A percentile compares a stretch with the other conserved stretches of the same genome.
phyloP scores from a whole-genome alignment of 1,139 yeast species.

The Taphrina confusa region DNA sequence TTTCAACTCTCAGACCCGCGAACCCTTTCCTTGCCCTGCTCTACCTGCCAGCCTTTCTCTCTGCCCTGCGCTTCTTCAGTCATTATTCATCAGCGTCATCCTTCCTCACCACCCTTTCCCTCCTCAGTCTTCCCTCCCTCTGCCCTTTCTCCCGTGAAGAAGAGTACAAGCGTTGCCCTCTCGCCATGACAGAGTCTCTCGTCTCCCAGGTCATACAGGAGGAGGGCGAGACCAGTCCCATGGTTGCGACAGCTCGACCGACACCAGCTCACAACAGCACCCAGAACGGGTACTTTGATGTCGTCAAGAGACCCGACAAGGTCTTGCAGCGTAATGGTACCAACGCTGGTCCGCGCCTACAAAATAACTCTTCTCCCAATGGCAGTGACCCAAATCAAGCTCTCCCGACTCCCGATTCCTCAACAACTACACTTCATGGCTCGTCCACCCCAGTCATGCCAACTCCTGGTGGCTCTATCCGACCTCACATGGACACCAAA shows the following conservation, averaged over 20 bases:
- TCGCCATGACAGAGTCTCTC: conserved; percentile 14
- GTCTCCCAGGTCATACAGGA: conserved; percentile 12
- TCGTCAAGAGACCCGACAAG: conserved; percentile 3
- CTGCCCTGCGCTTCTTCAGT: background rate
- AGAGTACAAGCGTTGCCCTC: conserved; percentile 2
- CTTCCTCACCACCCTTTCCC: background rate
- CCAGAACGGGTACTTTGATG: conserved; percentile 12
- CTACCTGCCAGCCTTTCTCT: background rate
- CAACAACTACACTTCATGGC: conserved; percentile 6
- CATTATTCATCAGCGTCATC: background rate
- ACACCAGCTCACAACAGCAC: background rate
- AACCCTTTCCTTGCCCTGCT: no score
- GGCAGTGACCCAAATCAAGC: background rate
- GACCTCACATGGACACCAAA: background rate
- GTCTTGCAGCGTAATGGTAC: background rate
- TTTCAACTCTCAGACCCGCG: no score
- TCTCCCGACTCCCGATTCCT: background rate
- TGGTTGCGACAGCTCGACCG: background rate
- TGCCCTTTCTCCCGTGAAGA: background rate
- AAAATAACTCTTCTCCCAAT: background rate
- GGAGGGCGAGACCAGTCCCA: conserved; percentile 21
- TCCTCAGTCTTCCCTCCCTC: background rate
- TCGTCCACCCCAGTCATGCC: background rate
- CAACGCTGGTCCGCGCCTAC: conserved; percentile 7
- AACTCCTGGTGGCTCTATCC: conserved; percentile 7